Evolutionary conservation across 176 grass and related monocot species (phyloP), one percentile per base, ranked within the genome.

Genomic region (Zoysia pacifica): DNA sequence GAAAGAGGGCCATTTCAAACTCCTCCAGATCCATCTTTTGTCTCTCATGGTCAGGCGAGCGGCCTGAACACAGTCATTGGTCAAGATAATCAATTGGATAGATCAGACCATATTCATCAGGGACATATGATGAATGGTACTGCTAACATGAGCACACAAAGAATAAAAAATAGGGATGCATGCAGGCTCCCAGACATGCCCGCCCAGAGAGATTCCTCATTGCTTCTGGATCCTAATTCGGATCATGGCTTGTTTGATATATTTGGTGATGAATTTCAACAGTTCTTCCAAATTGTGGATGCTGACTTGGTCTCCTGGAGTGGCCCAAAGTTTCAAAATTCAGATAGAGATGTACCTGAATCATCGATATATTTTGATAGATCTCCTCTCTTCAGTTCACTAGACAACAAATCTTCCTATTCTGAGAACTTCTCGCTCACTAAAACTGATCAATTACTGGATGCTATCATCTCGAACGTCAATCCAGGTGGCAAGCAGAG

Each of bases 401-500:
- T 78, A 76, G 83, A 82, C 41, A 86, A 87, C 35, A 81, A 89
- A 19, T 67, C 80, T 48, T 64, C 80, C 15, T 77, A 47, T 80
- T 91, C 86, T 73, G 86, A 73, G 66, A 72, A 83, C 9, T 91
- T 94, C 58, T 86, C 86, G 61, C 70, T 82, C 77, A 84, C 87
- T 77, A 70, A 87, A 55, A 85, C 68, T 48, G 92, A 94, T 66
- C 92, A 94, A 65, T 71, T 94, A 79, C 72, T 94, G 87, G 92
- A 94, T 85, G 92, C 92, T 62, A 78, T 94, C 79, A 85, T 94
- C 64, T 89, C 86, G 77, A 94, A 85, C 47, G 76, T 91, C 43
- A 94, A 89, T 71, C 74, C 78, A 46, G 52, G 74, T 76, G 59
- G 81, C 20, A 94, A 91, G 67, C 84, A 94, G 59, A 75, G 52